Base-by-base conservation (phyloP, 352 stramenopile species). In the Aphanomyces cochlioides region DNA sequence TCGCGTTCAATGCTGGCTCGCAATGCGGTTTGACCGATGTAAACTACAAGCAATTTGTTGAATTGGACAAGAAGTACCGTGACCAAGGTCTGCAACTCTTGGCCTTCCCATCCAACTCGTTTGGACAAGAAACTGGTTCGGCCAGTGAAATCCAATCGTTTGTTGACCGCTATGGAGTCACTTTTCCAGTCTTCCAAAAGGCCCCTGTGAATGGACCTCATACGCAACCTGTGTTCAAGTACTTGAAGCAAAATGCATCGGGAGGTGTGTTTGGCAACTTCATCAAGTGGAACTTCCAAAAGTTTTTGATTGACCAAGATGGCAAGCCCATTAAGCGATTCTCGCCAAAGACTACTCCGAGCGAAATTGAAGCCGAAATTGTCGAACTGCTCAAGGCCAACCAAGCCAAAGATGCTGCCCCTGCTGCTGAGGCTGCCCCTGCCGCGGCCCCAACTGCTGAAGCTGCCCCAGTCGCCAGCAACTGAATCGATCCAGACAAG, bases 231-330 rank as follows among this genome's bases (percentile, higher is more conserved):
- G 79, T 92, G 7, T 93, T 92, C 65, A 69, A 80, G 12, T 97
- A 89, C 67, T 80, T 96, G 61, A 96, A 96, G 68, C 71, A 81
- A 39, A 81, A 81, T 50, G 72, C 90, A 12, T 83, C 85, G 2
- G 78, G 76, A 1, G 74, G 79, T 17, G 76, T 89, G 72, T 84
- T 89, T 64, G 85, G 82, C 4, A 81, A 81, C 19, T 90, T 87
- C 73, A 84, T 97, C 66, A 85, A 89, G 69, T 96, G 89, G 89
- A 96, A 96, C 79, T 96, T 93, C 69, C 90, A 83, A 34, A 96
- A 95, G 75, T 97, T 97, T 71, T 72, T 98, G 6, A 77, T 98
- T 1, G 83, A 89, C 78, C 81, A 84, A 60, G 78, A 92, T 34
- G 92, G 92, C 37, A 77, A 72, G 58, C 79, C 90, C 43, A 71